Evolutionary conservation across 768 basidiomycete genomes (phyloP), one percentile per base, ranked within the genome.

Genomic region (Candolleomyces aberdarensis): DNA sequence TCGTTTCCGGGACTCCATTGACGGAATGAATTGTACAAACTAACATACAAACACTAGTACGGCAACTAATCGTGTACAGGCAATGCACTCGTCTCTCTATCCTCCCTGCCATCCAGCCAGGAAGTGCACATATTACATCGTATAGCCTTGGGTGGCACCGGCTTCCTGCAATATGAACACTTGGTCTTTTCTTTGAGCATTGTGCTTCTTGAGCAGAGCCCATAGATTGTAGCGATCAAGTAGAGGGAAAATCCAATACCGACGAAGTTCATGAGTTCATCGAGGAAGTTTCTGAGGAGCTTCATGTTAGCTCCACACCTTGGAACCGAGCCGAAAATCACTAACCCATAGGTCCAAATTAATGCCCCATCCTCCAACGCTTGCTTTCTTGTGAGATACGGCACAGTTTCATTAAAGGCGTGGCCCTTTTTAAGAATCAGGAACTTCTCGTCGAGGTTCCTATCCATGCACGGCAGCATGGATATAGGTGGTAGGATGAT

Each of bases 371-470:
- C 80, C 0, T 74, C 77, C 0, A 72, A 65, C 1, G 79, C 79
- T 61, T 80, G 79, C 52, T 72, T 58, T 13, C 79, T 66, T 1
- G 80, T 82, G 57, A 80, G 80, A 60, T 80, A 82, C 1, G 71
- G 71, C 3, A 59, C n/a, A 0, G 64, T 60, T 1, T 56, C 19
- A 19, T 58, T 57, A 20, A 69, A 74, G 44, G 69, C 63, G 0
- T 67, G 69, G 3, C 79, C 79, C 56, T 64, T 67, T 7, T 71
- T 68, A 15, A 82, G 65, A 1, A 80, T 68, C 19, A 64, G 32
- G 50, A 80, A 82, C 65, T 82, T 80, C 52, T 79, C 75, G 39
- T 77, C 75, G 10, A 80, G 67, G 61, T 79, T 80, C 10, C 72
- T 69, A 19, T 72, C 70, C 66, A 80, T 69, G 64, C 78, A 80